Evolutionary conservation across 148 eudicot genomes (phyloP), one percentile per base, ranked within the genome.

Genomic region (Bassia scoparia): DNA sequence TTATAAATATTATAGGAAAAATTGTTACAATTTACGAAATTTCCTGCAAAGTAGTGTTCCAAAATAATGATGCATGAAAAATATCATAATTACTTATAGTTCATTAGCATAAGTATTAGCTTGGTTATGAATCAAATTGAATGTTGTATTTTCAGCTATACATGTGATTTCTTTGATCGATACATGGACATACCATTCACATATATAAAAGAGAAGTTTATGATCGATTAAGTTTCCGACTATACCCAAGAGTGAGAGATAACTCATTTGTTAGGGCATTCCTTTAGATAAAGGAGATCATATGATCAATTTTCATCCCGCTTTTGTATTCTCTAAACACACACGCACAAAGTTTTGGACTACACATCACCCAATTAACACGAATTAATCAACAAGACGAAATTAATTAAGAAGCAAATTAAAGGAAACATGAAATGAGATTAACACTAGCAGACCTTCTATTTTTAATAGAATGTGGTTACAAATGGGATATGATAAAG

Each of bases 401-500:
- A 60, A 29, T 33, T 4, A 11, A 41, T 41, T 18, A 17, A 50
- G 1, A 34, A 74, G 8, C 31, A 1, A 31, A 35, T 27, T 37
- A 10, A 10, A 54, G 41, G 9, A 4, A 66, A 49, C 35, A 59
- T 23, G 68, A 58, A 30, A 46, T 64, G 35, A 38, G 34, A 70
- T 65, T 77, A 74, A 53, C 71, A n/a, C n/a, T n/a, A n/a, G n/a
- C n/a, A n/a, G n/a, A n/a, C n/a, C n/a, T n/a, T n/a, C n/a, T n/a
- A n/a, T n/a, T 73, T 54, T 14, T 15, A 1, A 41, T 41, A 38
- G 74, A 74, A 70, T 63, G 62, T 52, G 26, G 70, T 72, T 79
- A 81, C 84, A 83, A 38, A 38, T 38, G 70, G 79, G 67, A 79
- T 46, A 48, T 4, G 26, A 38, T 74, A 27, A 61, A 67, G 63